Evolutionary conservation across 495 filamentous ascomycete genomes (phyloP), one percentile per base, ranked within the genome.

Genomic region (Xylaria telfairii): DNA sequence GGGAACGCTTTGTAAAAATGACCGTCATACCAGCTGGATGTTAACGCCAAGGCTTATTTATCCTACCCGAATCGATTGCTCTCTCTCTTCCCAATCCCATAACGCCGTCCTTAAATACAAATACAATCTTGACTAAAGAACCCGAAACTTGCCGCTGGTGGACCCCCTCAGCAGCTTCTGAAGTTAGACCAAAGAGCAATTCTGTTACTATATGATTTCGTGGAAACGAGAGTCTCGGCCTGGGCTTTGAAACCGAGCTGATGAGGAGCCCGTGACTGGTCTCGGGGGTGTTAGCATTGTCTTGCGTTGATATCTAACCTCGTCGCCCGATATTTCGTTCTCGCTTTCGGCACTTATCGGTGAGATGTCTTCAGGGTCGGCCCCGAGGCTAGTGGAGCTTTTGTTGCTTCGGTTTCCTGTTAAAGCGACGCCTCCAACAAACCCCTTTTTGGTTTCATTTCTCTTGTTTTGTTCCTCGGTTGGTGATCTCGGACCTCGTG

Each of bases 351-450:
- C 74, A 17, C 71, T 70, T 34, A 49, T 34, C 4, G 66, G 39
- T 21, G 41, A 68, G 32, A 65, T 10, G 19, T 44, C 44, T 19
- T 56, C 65, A 41, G 53, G 24, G 47, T 68, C 67, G 17, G 46
- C 64, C 19, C 64, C 67, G 4, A 82, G 49, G 46, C 81, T 77
- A 64, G 74, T 64, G 4, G 75, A 78, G 59, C 80, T 82, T 32
- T 71, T 71, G 32, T 71, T 77, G 66, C 72, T 70, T 64, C 80
- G 76, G 2, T 80, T 67, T 46, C 75, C 81, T 0, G 81, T 79
- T 51, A 87, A 70, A 37, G 81, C 81, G 2, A 78, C 81, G 46
- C 86, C 83, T 46, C 85, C 82, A 63, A 88, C 72, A 75, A 91
- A 87, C 19, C 78, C 78, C 69, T 71, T 81, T 57, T 77, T 59